phyloP scores from a whole-genome alignment of 225 moss, liverwort and hornwort species.

The Pseudoscleropodium purum region DNA sequence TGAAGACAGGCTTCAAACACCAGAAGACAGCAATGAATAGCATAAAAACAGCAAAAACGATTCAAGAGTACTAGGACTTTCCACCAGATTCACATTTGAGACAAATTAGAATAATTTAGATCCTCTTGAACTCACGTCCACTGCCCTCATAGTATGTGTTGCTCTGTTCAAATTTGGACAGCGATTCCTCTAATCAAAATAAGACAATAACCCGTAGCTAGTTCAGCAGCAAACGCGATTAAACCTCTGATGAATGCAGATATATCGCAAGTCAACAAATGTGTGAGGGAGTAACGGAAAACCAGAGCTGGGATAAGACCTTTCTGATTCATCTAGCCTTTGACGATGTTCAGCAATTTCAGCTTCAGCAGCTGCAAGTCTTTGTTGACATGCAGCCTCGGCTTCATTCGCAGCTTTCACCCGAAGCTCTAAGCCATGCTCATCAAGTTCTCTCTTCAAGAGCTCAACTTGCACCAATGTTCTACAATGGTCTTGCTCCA shows the following conservation, averaged over 20 bases:
- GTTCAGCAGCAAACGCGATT: not conserved
- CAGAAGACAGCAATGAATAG: not conserved
- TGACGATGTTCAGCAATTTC: constrained; percentile 50
- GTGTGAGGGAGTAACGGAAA: not conserved
- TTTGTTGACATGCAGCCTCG: constrained; percentile 57
- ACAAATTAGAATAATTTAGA: not conserved
- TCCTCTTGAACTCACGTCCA: not conserved
- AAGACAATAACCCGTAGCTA: not conserved
- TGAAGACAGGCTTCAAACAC: not conserved
- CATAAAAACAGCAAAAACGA: not conserved
- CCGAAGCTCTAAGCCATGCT: constrained; percentile 61
- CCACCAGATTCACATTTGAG: not conserved
- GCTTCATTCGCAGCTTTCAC: constrained; percentile 71
- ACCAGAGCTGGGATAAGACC: constrained; percentile 9
- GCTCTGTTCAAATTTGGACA: not conserved
- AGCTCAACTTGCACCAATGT: constrained; percentile 48
- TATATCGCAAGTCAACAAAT: not conserved
- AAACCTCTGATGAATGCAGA: not conserved
- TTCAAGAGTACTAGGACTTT: not conserved
- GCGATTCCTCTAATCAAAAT: not conserved
- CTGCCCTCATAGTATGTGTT: not conserved
- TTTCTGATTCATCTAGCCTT: constrained; percentile 52
- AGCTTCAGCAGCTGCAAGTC: constrained; percentile 63
- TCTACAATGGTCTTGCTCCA: constrained; percentile 54
- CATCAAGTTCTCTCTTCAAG: constrained; percentile 55